phyloP scores from a whole-genome alignment of 768 basidiomycete genomes.

The Boletus eberwhitei region DNA sequence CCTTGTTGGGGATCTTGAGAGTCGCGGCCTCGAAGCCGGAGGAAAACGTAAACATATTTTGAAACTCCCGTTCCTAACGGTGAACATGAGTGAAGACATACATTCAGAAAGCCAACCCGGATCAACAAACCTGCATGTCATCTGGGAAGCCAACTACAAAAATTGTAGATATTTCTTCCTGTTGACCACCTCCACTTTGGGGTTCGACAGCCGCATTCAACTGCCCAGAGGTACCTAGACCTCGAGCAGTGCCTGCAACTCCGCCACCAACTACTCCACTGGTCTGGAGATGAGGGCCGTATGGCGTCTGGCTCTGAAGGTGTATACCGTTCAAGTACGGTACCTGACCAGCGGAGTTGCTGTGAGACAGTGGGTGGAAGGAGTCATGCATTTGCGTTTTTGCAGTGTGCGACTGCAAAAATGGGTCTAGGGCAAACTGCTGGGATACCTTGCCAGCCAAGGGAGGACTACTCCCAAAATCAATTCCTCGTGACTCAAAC shows the following conservation, averaged over 20 bases:
- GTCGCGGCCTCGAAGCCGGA: slow-evolving; percentile 96
- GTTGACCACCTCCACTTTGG: slow-evolving; percentile 31
- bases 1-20: slow-evolving; percentile 94
- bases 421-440: slow-evolving; percentile 33
- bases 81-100: slow-evolving; percentile 13
- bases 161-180: slow-evolving; percentile 93
- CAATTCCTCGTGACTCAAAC: slow-evolving; percentile 30
- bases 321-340: slow-evolving; percentile 42
- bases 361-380: slow-evolving; percentile 33
- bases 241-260: slow-evolving; percentile 19
- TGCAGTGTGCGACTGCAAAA: slow-evolving; percentile 28
- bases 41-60: slow-evolving; percentile 98
- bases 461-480: slow-evolving; percentile 31
- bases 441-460: slow-evolving; percentile 27
- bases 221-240: slow-evolving; percentile 30
- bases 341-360: slow-evolving; percentile 30
- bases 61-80: slow-evolving; percentile 92
- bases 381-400: slow-evolving; percentile 34
- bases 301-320: slow-evolving; percentile 72
- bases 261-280: slow-evolving; percentile 32
- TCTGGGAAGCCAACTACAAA: slow-evolving; percentile 99
- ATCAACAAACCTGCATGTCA: slow-evolving; percentile 84
- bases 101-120: slow-evolving; percentile 3
- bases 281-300: slow-evolving; percentile 62
- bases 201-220: slow-evolving; percentile 23